These are phyloP conservation scores for Orbilia blumenaviensis DNA, from an alignment of 2,329 filamentous ascomycete genomes.

Conservation along the genomic window DNA sequence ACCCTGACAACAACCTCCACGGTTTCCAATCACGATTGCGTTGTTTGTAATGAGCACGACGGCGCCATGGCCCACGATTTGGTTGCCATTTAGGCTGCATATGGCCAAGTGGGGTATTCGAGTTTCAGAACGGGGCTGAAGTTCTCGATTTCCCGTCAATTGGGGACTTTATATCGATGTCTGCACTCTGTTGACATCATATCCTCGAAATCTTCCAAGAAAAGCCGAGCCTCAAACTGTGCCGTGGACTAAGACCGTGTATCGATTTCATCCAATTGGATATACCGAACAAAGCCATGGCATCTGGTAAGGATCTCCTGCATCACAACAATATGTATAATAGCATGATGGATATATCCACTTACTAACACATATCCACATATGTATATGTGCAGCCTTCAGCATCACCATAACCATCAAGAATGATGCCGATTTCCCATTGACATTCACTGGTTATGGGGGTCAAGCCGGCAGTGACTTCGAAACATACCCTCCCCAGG, in stretches of 20 bases:
- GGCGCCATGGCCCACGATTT: slow-evolving; percentile 6
- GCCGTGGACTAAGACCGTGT: too few relatives aligned
- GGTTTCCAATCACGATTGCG: slow-evolving; percentile 8
- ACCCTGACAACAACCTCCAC: neutral
- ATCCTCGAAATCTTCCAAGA: neutral
- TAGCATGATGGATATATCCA: neutral
- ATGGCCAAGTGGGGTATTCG: neutral
- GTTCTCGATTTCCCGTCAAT: neutral
- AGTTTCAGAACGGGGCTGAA: neutral
- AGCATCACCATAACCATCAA: slow-evolving; percentile 26
- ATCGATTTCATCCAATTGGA: neutral
- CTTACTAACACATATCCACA: neutral
- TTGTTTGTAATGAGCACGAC: slow-evolving; percentile 2
- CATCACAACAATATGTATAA: neutral
- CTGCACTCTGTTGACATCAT: neutral
- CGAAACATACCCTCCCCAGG: slow-evolving; percentile 20
- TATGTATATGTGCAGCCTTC: slow-evolving; percentile 5
- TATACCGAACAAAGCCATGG: neutral
- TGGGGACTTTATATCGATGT: neutral
- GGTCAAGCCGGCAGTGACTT: slow-evolving; percentile 22
- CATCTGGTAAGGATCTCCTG: slow-evolving; percentile 1
- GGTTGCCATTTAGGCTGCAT: neutral
- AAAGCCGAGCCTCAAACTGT: neutral
- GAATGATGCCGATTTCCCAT: slow-evolving; percentile 30
- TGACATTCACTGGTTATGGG: slow-evolving; percentile 24